Evolutionary conservation across 768 basidiomycete species (phyloP), one percentile per base, ranked within the genome.

Genomic region (Hygrocybe coccinea): DNA sequence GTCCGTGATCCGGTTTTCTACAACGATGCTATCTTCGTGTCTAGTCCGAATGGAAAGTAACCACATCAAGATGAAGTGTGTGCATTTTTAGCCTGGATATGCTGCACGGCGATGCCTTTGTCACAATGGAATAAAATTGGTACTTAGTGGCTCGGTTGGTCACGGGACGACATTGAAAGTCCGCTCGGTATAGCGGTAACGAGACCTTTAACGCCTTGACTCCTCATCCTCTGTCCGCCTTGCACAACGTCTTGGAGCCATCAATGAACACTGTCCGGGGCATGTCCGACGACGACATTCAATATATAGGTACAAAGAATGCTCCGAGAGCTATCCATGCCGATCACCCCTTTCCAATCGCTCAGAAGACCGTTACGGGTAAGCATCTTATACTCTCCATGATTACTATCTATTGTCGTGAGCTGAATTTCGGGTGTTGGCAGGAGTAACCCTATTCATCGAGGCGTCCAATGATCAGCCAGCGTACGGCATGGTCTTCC

Each of bases 361-460:
- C 66, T 60, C 65, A 64, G 62, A 67, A 62, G 57, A 60, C 67
- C 44, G 68, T 76, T n/a, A 74, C 75, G 44, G 81, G 82, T 80
- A 62, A 67, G 76, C 65, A 55, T 61, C 48, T 33, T n/a, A 33
- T 21, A 19, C 6, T 3, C n/a, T 36, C 12, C 48, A 5, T 12
- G 9, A n/a, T 49, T 7, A 4, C 6, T 49, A 24, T 49, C 21
- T 51, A 49, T 38, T 52, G 56, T 61, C 59, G 52, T 58, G 49
- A 55, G 48, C 59, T 60, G 60, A 60, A 62, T 59, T 54, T 48
- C 38, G 50, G 43, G 38, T 59, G 57, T 48, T 60, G 47, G 1
- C 17, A 88, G 87, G 84, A 58, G 71, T 89, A 56, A 71, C 71
- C 46, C 69, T 90, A 36, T 79, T 82, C 56, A 71, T 87, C 61